phyloP scores from a whole-genome alignment of 495 filamentous ascomycete genomes.

The Penicillium maclennaniae region DNA sequence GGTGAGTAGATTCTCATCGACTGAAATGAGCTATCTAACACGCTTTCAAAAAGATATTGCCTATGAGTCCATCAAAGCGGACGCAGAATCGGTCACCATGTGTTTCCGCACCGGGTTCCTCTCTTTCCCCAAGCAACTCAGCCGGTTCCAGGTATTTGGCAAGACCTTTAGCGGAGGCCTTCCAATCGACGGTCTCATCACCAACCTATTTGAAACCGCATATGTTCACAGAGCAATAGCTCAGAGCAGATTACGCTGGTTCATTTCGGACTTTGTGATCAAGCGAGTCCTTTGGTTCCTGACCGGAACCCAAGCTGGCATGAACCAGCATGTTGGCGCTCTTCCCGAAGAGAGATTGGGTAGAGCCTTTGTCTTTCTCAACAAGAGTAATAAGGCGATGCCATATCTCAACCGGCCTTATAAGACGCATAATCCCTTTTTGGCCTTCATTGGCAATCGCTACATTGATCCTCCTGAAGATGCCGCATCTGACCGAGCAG shows the following conservation, averaged over 20 bases:
- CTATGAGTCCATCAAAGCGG: constrained; percentile 18
- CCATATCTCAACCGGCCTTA: constrained; percentile 18
- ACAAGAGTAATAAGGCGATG: constrained; percentile 21
- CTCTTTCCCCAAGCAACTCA: constrained; percentile 15
- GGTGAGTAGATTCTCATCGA: constrained; percentile 2
- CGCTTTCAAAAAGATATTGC: constrained; percentile 13
- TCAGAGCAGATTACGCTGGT: constrained; percentile 12
- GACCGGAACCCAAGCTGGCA: constrained; percentile 15
- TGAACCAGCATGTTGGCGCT: constrained; percentile 16
- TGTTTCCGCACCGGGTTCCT: constrained; percentile 18
- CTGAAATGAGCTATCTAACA: neutral
- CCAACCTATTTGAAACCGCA: constrained; percentile 17
- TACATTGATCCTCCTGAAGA: constrained; percentile 18
- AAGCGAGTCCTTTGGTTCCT: constrained; percentile 15
- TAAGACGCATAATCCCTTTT: constrained; percentile 8
- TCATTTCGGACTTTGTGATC: constrained; percentile 14
- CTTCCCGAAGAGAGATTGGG: constrained; percentile 12
- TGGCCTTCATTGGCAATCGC: constrained; percentile 13
- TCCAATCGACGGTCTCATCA: constrained; percentile 16
- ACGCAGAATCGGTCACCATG: constrained; percentile 16
- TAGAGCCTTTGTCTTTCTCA: constrained; percentile 15
- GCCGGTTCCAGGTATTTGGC: constrained; percentile 14
- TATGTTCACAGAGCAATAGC: constrained; percentile 16
- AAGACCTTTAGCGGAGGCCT: constrained; percentile 15
- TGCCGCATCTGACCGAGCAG: constrained; percentile 10